Evolutionary conservation across 1,284 basidiomycete genomes (phyloP).

Genomic region (Coriolopsis trogii): DNA sequence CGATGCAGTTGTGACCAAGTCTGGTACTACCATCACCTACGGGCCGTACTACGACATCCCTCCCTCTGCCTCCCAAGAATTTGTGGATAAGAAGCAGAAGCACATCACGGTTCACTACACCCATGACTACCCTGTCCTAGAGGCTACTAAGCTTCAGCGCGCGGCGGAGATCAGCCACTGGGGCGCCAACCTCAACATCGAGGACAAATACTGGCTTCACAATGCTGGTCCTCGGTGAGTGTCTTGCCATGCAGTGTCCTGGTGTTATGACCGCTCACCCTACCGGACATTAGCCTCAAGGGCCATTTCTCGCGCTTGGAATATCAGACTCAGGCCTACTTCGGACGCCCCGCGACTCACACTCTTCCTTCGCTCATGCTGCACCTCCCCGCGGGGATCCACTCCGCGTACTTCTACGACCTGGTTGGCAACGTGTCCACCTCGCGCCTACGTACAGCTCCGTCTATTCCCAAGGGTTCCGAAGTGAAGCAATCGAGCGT

Average conservation of each 20-base stretch:
- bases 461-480: slow-evolving; percentile 59
- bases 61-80: slow-evolving; percentile 56
- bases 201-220: slow-evolving; percentile 84
- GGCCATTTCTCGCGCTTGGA: slow-evolving; percentile 95
- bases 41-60: slow-evolving; percentile 85
- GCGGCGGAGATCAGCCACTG: slow-evolving; percentile 94
- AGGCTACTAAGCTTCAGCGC: slow-evolving; percentile 75
- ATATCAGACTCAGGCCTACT: slow-evolving; percentile 77
- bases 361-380: slow-evolving; percentile 72
- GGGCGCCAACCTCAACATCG: slow-evolving; percentile 92
- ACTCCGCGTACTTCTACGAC: slow-evolving; percentile 88
- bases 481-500: slow-evolving; percentile 58
- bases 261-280: background rate
- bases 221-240: slow-evolving; percentile 89
- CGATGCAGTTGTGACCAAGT: slow-evolving; percentile 68
- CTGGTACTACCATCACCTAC: slow-evolving; percentile 82
- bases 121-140: slow-evolving; percentile 79
- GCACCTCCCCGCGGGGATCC: slow-evolving; percentile 81
- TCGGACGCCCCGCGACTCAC: slow-evolving; percentile 68
- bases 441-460: slow-evolving; percentile 76
- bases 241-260: background rate
- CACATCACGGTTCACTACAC: slow-evolving; percentile 79
- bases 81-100: slow-evolving; percentile 65
- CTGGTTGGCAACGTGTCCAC: slow-evolving; percentile 97
- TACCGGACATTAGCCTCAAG: slow-evolving; percentile 65